Evolutionary conservation across 2,329 filamentous ascomycete genomes (phyloP).

Genomic region (Huntiella decipiens): DNA sequence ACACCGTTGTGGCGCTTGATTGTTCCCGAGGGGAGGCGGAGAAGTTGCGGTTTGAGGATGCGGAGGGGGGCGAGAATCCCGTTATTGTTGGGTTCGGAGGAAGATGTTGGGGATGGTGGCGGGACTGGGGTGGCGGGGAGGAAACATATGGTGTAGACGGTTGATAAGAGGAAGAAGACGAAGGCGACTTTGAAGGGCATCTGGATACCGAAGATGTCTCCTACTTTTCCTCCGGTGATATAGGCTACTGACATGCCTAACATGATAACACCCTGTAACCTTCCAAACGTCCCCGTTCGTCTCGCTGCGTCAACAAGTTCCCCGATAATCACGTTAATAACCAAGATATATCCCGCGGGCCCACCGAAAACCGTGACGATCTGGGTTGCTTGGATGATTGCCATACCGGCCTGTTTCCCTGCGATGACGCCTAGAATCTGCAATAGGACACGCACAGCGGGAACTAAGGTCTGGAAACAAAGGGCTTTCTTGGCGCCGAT

Average conservation of each 20-base stretch:
- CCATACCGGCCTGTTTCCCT: constrained; percentile 42
- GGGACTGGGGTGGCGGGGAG: constrained; percentile 33
- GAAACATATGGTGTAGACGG: constrained; percentile 22
- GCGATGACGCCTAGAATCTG: constrained; percentile 46
- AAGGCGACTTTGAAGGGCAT: constrained; percentile 47
- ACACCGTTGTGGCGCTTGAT: constrained; percentile 39
- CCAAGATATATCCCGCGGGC: constrained; percentile 48
- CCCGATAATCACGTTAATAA: constrained; percentile 48
- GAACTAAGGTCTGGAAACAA: constrained; percentile 42
- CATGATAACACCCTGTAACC: constrained; percentile 47
- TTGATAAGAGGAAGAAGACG: constrained; percentile 30
- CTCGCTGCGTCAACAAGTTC: constrained; percentile 41
- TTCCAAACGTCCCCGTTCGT: constrained; percentile 45
- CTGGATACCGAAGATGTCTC: constrained; percentile 41
- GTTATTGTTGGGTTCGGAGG: constrained; percentile 21
- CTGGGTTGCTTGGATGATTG: constrained; percentile 49
- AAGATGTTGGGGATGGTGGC: constrained; percentile 17
- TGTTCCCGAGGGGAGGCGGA: constrained; percentile 30
- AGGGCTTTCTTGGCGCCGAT: constrained; percentile 45
- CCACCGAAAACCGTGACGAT: constrained; percentile 50
- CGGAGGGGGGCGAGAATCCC: constrained; percentile 44
- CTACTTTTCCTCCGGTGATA: constrained; percentile 44
- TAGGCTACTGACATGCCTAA: constrained; percentile 46
- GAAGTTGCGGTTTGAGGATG: constrained; percentile 38
- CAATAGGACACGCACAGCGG: constrained; percentile 41